Percentiles rank a stretch among this genome's conserved stretches.
Conservation (phyloP, 345 rosid species). For the Pistacia integerrima region DNA sequence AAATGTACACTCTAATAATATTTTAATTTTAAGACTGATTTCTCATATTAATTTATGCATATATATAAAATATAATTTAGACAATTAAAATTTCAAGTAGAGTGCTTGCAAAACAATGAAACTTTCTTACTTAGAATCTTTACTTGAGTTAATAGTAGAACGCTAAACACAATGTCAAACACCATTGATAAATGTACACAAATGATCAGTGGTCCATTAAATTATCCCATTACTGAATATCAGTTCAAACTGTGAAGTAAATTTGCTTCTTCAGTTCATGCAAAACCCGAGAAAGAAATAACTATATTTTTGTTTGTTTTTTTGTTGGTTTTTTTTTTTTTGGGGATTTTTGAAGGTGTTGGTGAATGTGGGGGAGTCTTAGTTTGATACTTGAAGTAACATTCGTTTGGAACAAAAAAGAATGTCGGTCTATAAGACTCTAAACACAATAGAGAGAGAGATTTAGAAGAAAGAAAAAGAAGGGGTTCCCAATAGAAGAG, state of each 20-base stretch:
- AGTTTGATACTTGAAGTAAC: constrained; percentile 31
- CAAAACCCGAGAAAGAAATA: background rate
- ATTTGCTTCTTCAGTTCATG: background rate
- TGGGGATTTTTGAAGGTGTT: constrained; percentile 25
- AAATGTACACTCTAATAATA: no score
- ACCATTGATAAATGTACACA: constrained; percentile 1
- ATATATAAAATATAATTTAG: background rate
- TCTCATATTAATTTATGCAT: background rate
- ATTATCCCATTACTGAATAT: background rate
- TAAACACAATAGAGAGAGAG: no score
- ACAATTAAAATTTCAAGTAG: constrained; percentile 4
- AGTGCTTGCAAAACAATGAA: constrained; percentile 15
- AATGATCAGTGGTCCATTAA: constrained; percentile 16
- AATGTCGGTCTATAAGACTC: no score
- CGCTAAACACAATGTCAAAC: constrained; percentile 17
- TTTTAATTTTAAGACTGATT: background rate
- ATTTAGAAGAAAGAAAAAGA: background rate
- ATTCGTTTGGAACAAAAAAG: constrained; percentile 27
- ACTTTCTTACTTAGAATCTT: background rate
- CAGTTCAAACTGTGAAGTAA: background rate
- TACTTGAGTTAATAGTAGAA: background rate
- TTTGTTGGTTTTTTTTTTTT: background rate
- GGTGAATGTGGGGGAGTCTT: constrained; percentile 12
- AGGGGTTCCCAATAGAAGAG: constrained; percentile 22
- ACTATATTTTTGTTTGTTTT: background rate